Base-by-base conservation (phyloP, 768 basidiomycete genomes). In the Agaricus bisporus region DNA sequence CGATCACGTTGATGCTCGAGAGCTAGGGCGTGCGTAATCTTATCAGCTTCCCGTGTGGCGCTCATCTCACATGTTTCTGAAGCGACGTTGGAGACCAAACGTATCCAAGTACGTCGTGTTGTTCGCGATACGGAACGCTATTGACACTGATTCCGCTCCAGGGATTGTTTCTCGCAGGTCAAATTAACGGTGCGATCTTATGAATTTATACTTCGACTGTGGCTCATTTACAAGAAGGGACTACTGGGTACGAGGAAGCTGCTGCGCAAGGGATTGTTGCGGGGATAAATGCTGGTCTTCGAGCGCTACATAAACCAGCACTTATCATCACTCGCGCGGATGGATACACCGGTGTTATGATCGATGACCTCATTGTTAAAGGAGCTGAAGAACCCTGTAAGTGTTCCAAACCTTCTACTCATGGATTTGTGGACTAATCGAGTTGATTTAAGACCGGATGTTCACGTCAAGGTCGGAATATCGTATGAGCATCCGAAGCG, bases 201-300 rank as follows among this genome's bases (percentile, higher is more conserved):
- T 44, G 5, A 20, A 8, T 26, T 39, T 12, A 32, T 12, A 17
- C 22, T 17, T 39, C 41, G 14, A 14, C 35, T 26, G 17, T 11
- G 4, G 2, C 18, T 36, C 15, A 32, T 9, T 38, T 26, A 8
- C 2, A 4, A 12, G 10, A 56, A 82, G 87, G 88, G 10, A 95
- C 93, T 1, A 95, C 93, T 1, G 93, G 93, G 4, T 95, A 95
- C 64, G 93, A 95, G 64, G 93, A 95, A 70, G 93, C 93, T 1
- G 93, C 90, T 2, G 91, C 89, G 3, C 93, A 95, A 64, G 93
- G 93, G 8, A 72, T 82, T n/a, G 68, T 95, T 0, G 93, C 92
- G 1, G 92, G 93, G 2, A 83, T 90, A 48, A 95, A 95, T 52
- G 93, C 93, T 0, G 93, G 90, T 0, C 74, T 92, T 2, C 70